Base-by-base conservation (phyloP, 371 early-diverging fungal genomes). In the Mortierella sp. region DNA sequence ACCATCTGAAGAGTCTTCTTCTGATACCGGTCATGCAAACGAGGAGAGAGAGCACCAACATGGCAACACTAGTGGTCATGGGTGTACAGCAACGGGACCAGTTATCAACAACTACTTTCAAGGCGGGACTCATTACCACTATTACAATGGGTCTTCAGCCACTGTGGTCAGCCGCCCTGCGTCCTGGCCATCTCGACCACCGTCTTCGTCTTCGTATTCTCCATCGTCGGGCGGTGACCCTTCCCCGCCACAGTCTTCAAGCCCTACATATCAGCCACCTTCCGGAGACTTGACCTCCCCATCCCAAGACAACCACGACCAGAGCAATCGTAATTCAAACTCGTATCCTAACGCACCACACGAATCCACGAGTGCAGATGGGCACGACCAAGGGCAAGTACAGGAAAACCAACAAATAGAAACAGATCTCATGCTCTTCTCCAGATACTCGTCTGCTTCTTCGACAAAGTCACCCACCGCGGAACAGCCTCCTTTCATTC, bases 81-180 rank as follows among this genome's bases (percentile, higher is more conserved):
- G 26, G 28, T 16, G 31, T 16, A 31, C 14, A 16, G 31, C 16
- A 14, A 28, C 1, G 16, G 1, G 34, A 60, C 31, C 4, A 13
- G 65, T 65, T 31, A 19, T 74, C n/a, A 73, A 16, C 21, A 79
- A 74, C 74, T 55, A 45, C 60, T 79, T 48, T n/a, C 74, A 54
- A 21, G 79, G 79, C 1, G 79, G 79, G 28, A 74, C 70, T 3
- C 79, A 79, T 55, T 70, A 73, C 34, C 79, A 79, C 42, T 77
- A 79, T 26, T 77, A 77, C 38, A 65, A 31, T 19, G 63, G 63
- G 26, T 60, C 63, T 8, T 60, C 63, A 13, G 21, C 65, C 0
- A 38, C 19, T 28, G 19, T 58, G 58, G 13, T 28, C 28, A 26
- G 13, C 13, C 58, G n/a, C 2, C 58, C 42, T 38, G 42, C 1